Conservation (phyloP, 2,329 filamentous ascomycete species). For the Scedosporium minutisporum region DNA sequence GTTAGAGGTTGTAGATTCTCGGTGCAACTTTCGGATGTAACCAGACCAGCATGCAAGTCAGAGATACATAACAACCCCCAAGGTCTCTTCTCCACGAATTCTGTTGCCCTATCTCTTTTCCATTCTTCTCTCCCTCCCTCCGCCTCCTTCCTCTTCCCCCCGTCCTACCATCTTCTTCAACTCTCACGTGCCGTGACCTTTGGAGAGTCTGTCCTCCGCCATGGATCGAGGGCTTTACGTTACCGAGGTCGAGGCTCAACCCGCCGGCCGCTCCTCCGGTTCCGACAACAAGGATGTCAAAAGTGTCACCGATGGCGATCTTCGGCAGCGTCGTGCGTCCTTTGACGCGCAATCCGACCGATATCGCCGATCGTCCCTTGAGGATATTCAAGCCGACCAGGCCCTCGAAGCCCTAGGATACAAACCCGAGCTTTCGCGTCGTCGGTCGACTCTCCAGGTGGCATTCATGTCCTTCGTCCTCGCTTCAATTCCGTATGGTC, state of each 20-base stretch:
- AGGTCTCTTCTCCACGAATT: background rate
- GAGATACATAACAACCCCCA: background rate
- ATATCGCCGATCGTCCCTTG: constrained; percentile 5
- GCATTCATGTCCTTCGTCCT: constrained; percentile 71
- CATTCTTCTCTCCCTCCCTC: background rate
- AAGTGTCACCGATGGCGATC: background rate
- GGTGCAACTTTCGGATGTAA: background rate
- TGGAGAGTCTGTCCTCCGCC: background rate
- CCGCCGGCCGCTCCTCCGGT: background rate
- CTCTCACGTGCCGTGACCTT: background rate
- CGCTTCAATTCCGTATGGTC: constrained; percentile 64
- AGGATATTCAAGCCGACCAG: constrained; percentile 45
- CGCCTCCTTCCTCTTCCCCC: background rate
- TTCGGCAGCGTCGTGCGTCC: background rate
- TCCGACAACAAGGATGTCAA: background rate
- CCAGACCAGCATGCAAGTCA: background rate
- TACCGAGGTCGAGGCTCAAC: background rate
- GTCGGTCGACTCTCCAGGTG: constrained; percentile 57
- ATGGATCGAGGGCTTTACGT: background rate
- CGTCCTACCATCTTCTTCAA: background rate
- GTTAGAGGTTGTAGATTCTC: background rate
- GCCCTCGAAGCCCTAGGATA: constrained; percentile 56
- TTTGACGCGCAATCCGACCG: constrained; percentile 40
- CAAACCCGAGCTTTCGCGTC: constrained; percentile 54
- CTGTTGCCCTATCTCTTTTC: background rate